Evolutionary conservation across 176 grass and related monocot genomes (phyloP), one percentile per base, ranked within the genome.

Genomic region (Aechmea fasciata): DNA sequence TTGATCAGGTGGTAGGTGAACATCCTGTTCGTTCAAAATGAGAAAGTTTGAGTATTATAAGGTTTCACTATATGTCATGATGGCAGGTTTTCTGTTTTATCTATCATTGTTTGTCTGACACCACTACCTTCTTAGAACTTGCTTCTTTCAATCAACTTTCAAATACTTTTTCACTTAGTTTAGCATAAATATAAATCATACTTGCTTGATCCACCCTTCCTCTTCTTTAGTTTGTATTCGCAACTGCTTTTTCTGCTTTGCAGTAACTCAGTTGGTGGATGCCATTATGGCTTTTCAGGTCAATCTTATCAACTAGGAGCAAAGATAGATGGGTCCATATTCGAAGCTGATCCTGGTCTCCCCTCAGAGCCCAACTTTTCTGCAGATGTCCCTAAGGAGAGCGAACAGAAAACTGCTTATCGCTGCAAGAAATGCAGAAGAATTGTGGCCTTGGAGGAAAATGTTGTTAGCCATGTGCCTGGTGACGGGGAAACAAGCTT

Each of bases 341-440:
- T 96, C 62, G 81, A 88, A 80, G 81, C 80, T 23, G 92, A 92
- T 72, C 92, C 92, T 61, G 88, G 85, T 71, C 65, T 96, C 66
- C 19, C 59, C 68, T 47, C 19, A 23, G 67, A 78, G 50, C 68
- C 76, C 41, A 80, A 76, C 54, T 77, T 79, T 8, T 63, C 26
- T 76, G 68, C 41, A 22, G 69, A 82, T 57, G 33, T 25, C 47
- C 7, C 68, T 33, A 65, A 76, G 69, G 78, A 65, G 61, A 57
- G 69, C 13, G 66, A 69, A 50, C 47, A 12, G 41, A 82, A 78
- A 77, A 78, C 78, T 66, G 86, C 81, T 78, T 96, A 96, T 71
- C 69, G 88, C 48, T 96, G 92, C 76, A 92, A 74, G 78, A 92
- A 92, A 75, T 96, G 92, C 83, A 81, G 92, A 76, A 91, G 92